phyloP scores from a whole-genome alignment of 345 rosid species.

The Pugionium dolabratum region DNA sequence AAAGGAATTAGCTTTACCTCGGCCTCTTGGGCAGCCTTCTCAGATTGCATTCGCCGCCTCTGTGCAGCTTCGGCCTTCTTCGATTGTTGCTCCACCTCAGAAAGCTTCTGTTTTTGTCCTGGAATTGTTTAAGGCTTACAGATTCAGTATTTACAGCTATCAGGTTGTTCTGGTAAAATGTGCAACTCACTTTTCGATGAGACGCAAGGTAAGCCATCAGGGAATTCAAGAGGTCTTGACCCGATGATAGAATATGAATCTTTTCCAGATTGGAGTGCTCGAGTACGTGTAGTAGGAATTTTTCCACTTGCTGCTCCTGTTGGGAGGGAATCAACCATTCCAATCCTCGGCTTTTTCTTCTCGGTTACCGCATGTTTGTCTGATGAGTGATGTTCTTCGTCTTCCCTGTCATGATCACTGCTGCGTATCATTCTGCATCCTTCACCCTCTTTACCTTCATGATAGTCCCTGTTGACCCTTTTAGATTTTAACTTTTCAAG shows the following conservation, averaged over 20 bases:
- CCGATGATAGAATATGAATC: conserved; percentile 45
- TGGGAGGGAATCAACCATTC: conserved; percentile 39
- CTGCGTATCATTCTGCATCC: conserved; percentile 34
- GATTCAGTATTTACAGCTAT: conserved; percentile 11
- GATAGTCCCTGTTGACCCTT: conserved; percentile 36
- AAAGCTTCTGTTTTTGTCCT: conserved; percentile 73
- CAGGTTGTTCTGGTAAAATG: not conserved
- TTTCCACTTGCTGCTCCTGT: conserved; percentile 47
- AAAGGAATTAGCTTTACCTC: conserved; percentile 45
- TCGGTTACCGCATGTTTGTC: conserved; percentile 39
- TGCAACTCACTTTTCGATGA: conserved; percentile 62
- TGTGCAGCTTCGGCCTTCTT: conserved; percentile 75
- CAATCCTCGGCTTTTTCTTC: conserved; percentile 49
- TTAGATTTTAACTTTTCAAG: conserved; percentile 57
- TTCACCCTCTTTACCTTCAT: conserved; percentile 41
- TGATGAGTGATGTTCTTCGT: conserved; percentile 43
- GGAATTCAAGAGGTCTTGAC: conserved; percentile 54
- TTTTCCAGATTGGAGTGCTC: conserved; percentile 59
- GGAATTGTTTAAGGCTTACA: conserved; percentile 15
- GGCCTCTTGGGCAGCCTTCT: conserved; percentile 78
- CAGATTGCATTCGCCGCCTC: conserved; percentile 69
- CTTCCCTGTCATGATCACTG: conserved; percentile 43
- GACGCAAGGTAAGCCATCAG: conserved; percentile 67
- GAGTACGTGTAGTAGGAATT: conserved; percentile 56
- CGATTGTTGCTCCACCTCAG: conserved; percentile 70